These are phyloP conservation scores for Lanzia echinophila DNA, from an alignment of 2,329 filamentous ascomycete genomes.

Conservation along the genomic window DNA sequence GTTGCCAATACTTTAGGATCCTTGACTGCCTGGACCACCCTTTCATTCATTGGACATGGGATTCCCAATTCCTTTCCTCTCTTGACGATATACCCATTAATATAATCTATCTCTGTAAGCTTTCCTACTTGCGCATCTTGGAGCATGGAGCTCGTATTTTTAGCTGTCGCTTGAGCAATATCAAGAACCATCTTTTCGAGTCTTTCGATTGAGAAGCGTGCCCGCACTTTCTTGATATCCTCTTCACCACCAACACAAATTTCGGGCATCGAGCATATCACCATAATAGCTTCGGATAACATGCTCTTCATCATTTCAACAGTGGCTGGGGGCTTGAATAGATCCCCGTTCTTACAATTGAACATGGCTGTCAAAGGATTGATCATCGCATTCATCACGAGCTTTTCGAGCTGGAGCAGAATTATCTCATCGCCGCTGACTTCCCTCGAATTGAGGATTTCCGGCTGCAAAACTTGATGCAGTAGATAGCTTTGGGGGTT, in stretches of 20 bases:
- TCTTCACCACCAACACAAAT: not conserved
- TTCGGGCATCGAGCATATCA: constrained; percentile 48
- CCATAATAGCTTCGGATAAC: constrained; percentile 64
- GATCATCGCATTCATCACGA: constrained; percentile 72
- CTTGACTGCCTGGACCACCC: no score
- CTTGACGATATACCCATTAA: constrained; percentile 49
- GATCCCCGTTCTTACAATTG: constrained; percentile 67
- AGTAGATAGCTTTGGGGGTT: constrained; percentile 7
- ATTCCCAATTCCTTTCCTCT: constrained; percentile 20
- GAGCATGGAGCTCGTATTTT: constrained; percentile 56
- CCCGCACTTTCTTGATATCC: not conserved
- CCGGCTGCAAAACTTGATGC: constrained; percentile 37
- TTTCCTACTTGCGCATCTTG: constrained; percentile 44
- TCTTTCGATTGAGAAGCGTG: not conserved
- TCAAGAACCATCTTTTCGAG: constrained; percentile 37
- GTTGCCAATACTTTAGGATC: no score
- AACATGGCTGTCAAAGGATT: constrained; percentile 81
- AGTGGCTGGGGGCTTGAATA: constrained; percentile 57
- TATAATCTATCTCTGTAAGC: constrained; percentile 48
- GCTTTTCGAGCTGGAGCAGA: constrained; percentile 73
- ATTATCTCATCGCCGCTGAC: constrained; percentile 42
- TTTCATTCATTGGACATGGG: no score
- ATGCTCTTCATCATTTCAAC: constrained; percentile 35
- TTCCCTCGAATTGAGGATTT: constrained; percentile 36
- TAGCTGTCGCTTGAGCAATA: constrained; percentile 41